Evolutionary conservation across 192 early-diverging fungal species (phyloP).

Genomic region (Backusella australiensis): DNA sequence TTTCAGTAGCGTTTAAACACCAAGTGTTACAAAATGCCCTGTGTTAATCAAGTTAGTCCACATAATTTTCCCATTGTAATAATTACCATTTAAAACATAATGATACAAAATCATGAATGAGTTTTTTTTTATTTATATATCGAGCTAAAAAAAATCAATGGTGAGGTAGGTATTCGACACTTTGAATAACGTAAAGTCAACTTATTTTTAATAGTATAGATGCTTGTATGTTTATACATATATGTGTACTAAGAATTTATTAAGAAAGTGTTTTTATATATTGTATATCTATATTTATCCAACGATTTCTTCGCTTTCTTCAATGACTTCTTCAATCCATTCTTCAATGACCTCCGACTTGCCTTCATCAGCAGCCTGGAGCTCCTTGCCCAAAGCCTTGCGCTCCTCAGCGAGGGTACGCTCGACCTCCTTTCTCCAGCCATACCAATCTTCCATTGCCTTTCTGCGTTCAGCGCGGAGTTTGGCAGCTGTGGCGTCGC

Average conservation of each 20-base stretch:
- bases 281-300: slow-evolving; percentile 48
- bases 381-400: slow-evolving; percentile 51
- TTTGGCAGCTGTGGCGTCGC: slow-evolving; percentile 68
- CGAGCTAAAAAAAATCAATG: not conserved
- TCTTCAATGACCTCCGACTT: slow-evolving; percentile 78
- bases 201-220: not conserved
- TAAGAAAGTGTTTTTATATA: slow-evolving; percentile 1
- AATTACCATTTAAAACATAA: not conserved
- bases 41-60: not conserved
- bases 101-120: not conserved
- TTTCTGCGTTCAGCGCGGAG: slow-evolving; percentile 71
- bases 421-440: slow-evolving; percentile 71
- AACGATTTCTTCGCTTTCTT: slow-evolving; percentile 75
- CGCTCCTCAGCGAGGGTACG: slow-evolving; percentile 56
- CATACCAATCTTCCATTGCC: slow-evolving; percentile 80
- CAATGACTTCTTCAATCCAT: slow-evolving; percentile 84
- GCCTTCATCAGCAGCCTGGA: slow-evolving; percentile 50
- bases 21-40: not conserved
- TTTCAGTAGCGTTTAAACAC: not conserved
- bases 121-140: not conserved
- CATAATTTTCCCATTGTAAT: not conserved
- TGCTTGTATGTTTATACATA: not conserved
- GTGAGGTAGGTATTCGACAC: not conserved
- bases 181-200: not conserved
- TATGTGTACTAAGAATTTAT: not conserved